Evolutionary conservation across 257 asterid genomes (phyloP).

Genomic region (Cynanchum wilfordii): DNA sequence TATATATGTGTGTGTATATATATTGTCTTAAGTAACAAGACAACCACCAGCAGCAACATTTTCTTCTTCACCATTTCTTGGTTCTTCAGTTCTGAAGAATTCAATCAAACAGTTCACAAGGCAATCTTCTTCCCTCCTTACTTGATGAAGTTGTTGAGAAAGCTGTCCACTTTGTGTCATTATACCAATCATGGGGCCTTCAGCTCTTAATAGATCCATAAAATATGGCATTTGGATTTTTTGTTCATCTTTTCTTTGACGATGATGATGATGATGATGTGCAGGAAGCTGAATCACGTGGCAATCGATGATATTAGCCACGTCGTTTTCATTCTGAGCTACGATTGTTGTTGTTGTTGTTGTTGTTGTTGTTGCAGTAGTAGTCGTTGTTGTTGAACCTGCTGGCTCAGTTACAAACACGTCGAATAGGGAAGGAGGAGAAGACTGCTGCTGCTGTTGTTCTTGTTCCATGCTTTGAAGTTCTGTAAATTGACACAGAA

Average conservation of each 20-base stretch:
- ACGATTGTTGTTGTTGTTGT: constrained; percentile 5
- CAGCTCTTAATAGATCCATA: constrained; percentile 10
- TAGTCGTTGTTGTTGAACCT: not conserved
- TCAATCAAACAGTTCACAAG: constrained; percentile 19
- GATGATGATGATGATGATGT: not conserved
- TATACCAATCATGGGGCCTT: constrained; percentile 17
- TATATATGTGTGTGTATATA: too few relatives aligned
- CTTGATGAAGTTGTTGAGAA: constrained; percentile 13
- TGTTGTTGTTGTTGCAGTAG: too few relatives aligned
- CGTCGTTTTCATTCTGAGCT: constrained; percentile 11
- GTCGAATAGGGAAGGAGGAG: constrained; percentile 15
- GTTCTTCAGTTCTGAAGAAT: constrained; percentile 36
- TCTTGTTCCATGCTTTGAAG: constrained; percentile 17
- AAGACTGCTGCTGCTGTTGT: not conserved
- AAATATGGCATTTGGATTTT: not conserved
- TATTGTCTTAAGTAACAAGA: constrained; percentile 30
- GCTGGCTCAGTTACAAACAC: constrained; percentile 14
- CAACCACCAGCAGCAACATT: constrained; percentile 37
- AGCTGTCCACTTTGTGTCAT: not conserved
- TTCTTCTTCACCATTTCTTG: constrained; percentile 40
- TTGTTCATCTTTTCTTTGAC: constrained; percentile 25
- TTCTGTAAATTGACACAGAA: constrained; percentile 33
- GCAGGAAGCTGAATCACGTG: constrained; percentile 1
- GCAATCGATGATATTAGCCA: not conserved
- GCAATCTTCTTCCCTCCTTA: constrained; percentile 32